Conservation (phyloP, 2,329 filamentous ascomycete genomes). For the Didymella pomorum region DNA sequence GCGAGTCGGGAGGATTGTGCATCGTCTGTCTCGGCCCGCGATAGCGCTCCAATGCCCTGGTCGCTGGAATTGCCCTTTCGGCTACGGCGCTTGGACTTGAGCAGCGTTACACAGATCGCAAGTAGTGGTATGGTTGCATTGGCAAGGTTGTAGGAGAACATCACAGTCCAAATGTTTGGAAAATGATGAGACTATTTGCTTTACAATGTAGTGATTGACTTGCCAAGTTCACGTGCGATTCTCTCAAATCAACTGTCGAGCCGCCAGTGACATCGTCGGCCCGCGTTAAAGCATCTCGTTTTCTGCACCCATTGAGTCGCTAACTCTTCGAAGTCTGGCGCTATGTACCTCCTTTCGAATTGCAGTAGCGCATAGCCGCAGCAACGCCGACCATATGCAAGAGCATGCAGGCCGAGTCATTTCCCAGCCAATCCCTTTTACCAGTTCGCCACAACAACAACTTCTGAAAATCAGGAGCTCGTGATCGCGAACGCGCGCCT, state of each 20-base stretch:
- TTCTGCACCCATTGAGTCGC: conserved; percentile 34
- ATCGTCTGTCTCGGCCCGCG: conserved; percentile 13
- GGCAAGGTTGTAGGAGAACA: background rate
- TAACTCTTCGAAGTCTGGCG: conserved; percentile 21
- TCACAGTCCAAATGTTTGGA: conserved; percentile 1
- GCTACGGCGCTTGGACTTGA: conserved; percentile 13
- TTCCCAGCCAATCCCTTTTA: conserved; percentile 21
- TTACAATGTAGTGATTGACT: background rate
- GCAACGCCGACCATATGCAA: conserved; percentile 26
- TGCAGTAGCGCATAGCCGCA: conserved; percentile 27
- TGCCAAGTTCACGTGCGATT: background rate
- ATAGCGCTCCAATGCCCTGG: conserved; percentile 18
- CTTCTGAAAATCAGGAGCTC: conserved; percentile 8
- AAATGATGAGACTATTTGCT: background rate
- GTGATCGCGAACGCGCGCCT: conserved; percentile 15
- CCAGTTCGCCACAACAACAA: conserved; percentile 9
- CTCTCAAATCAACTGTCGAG: background rate
- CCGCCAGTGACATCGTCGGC: conserved; percentile 11
- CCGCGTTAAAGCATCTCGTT: conserved; percentile 27
- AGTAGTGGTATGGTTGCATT: conserved; percentile 14
- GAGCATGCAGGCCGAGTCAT: conserved; percentile 32
- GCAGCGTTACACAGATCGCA: conserved; percentile 12
- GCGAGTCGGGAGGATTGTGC: conserved; percentile 11
- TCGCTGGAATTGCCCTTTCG: conserved; percentile 17
- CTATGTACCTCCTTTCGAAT: conserved; percentile 39